Base-by-base conservation (phyloP, 2,329 filamentous ascomycete species). In the Fusarium sulawesiense region DNA sequence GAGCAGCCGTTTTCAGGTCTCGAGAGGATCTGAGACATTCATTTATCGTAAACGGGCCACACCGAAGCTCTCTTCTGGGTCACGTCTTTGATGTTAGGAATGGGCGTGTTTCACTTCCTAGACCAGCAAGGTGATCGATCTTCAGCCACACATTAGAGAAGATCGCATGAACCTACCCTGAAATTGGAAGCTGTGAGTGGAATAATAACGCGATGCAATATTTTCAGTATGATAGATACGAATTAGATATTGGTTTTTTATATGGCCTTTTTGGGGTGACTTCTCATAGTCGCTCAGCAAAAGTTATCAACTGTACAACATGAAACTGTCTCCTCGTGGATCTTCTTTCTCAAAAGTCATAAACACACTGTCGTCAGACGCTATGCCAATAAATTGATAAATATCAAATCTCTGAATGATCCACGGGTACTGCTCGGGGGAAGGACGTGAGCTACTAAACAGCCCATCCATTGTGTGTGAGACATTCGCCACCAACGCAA, bases 31-130 rank as follows among this genome's bases (percentile, higher is more conserved):
- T 49, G 63, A 66, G 63, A 66, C 55, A 66, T 34, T 34, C 14
- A 30, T n/a, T 34, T 50, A 10, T 47, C 23, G 14, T 56, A 23
- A 49, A 40, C 14, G 30, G 42, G 30, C 10, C 41, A 27, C 20
- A 16, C 23, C 29, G 45, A 48, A 14, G 45, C 34, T 21, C 14
- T 34, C 21, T 14, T 53, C 49, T 12, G n/a, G 13, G 30, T 49
- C 42, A 29, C 9, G 16, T n/a, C 23, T 11, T 6, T 13, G 14
- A 12, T 18, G 27, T 32, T 20, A 49, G 44, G 55, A 66, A 66
- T 61, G 44, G 21, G 23, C 14, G 7, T 66, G 62, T 66, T 61
- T 66, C 62, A 66, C 48, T 30, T 45, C 27, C 20, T 16, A 12
- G 29, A 32, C 37, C 7, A 32, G 25, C 12, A 37, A 37, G n/a